These are phyloP conservation scores for Catharanthus roseus DNA, from an alignment of 257 asterid genomes.

Conservation along the genomic window DNA sequence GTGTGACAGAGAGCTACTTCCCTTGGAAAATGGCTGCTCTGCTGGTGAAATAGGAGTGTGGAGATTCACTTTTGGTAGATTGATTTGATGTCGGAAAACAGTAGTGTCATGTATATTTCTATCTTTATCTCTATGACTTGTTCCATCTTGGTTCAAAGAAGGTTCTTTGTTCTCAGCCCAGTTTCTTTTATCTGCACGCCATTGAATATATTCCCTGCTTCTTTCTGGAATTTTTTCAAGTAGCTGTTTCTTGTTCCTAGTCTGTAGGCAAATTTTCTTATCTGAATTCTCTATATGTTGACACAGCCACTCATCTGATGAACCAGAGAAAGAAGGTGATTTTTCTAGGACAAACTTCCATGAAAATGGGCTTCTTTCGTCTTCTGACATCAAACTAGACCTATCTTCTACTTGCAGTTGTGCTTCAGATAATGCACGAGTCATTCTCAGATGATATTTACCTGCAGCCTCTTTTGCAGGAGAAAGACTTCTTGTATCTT, in stretches of 20 bases:
- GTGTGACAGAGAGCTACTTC: conserved; percentile 23
- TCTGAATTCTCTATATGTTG: conserved; percentile 29
- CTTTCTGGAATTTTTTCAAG: conserved; percentile 18
- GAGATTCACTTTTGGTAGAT: conserved; percentile 32
- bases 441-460: conserved; percentile 20
- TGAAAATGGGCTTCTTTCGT: conserved; percentile 19
- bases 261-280: conserved; percentile 21
- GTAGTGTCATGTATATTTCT: conserved; percentile 20
- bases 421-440: conserved; percentile 22
- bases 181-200: conserved; percentile 18
- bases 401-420: conserved; percentile 29
- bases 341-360: conserved; percentile 24
- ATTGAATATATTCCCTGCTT: conserved; percentile 24
- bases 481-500: conserved; percentile 21
- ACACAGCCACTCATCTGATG: conserved; percentile 23
- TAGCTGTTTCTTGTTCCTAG: conserved; percentile 24
- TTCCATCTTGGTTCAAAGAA: conserved; percentile 18
- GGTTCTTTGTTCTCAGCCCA: conserved; percentile 24
- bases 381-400: conserved; percentile 24
- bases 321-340: conserved; percentile 33
- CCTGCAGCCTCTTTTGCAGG: conserved; percentile 23
- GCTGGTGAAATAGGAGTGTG: conserved; percentile 22
- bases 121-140: conserved; percentile 11
- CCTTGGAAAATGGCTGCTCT: conserved; percentile 18
- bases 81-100: conserved; percentile 24